Evolutionary conservation across 2,329 filamentous ascomycete genomes (phyloP).

Genomic region (Colletotrichum viniferum): DNA sequence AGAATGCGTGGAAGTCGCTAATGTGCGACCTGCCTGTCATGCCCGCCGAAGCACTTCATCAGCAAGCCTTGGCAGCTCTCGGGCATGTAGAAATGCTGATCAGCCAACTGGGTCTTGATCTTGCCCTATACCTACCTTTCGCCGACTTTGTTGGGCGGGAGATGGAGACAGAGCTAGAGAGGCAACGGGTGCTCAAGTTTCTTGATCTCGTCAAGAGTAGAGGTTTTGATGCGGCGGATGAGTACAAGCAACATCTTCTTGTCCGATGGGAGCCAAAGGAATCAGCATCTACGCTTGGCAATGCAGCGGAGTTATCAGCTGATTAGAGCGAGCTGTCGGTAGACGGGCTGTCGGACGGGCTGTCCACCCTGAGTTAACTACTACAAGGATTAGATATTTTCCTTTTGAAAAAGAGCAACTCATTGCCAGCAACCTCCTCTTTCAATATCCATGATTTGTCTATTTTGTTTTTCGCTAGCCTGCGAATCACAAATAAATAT

Average conservation of each 20-base stretch:
- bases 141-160: background rate
- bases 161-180: background rate
- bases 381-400: accelerated
- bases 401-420: background rate
- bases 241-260: background rate
- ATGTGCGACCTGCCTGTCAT: background rate
- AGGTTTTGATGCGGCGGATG: background rate
- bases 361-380: accelerated
- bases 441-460: background rate
- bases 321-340: background rate
- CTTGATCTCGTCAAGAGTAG: background rate
- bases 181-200: background rate
- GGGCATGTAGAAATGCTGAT: background rate
- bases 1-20: background rate
- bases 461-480: background rate
- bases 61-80: background rate
- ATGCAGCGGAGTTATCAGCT: background rate
- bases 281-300: background rate
- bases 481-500: background rate
- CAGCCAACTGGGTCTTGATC: background rate
- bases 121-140: background rate
- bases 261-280: background rate
- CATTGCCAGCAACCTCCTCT: accelerated
- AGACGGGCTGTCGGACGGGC: background rate
- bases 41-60: background rate